Base-by-base conservation (phyloP, 2,329 filamentous ascomycete genomes). In the Elsinoe necatrix region DNA sequence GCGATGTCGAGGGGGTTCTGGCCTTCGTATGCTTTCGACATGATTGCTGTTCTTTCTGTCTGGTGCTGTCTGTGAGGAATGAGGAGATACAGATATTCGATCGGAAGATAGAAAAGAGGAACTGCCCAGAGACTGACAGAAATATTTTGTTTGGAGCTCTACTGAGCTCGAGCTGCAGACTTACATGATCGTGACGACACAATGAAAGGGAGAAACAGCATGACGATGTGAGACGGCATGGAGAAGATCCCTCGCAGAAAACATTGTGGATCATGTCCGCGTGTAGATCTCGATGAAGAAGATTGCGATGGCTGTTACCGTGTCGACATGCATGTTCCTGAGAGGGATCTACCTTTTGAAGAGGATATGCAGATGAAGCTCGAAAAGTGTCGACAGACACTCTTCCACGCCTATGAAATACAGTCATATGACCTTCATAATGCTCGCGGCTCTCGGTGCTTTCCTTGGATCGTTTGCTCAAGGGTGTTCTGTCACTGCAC, bases 1-100 rank as follows among this genome's bases (percentile, higher is more conserved):
- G 77, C 75, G 63, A 77, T 65, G 25, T 69, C 65, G 62, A 72
- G 63, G 54, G 71, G 73, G 63, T 76, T 67, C 55, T 71, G 65
- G 62, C 67, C 67, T 58, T 71, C 57, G 67, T 73, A 71, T 64
- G 69, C 70, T 57, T 64, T 62, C 43, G 75, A 76, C 74, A 77
- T 77, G 56, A 27, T 69, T 11, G 52, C 27, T 31, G 6, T n/a
- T 29, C 4, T 29, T n/a, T n/a, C n/a, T 4, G 27, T 16, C 18
- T 55, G 23, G 20, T n/a, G 3, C 1, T 37, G 4, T 43, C 4
- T 18, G 20, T n/a, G 2, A 8, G 9, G 7, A 12, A 55, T 7
- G 27, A 34, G 9, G 34, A 29, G 9, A 29, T 29, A 4, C 4
- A 29, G n/a, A 23, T 16, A 18, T 16, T 54, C 14, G n/a, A 37